A percentile compares a stretch with the other conserved stretches of the same genome.
These are phyloP conservation scores for Cordyceps sp. DNA, from an alignment of 2,329 filamentous ascomycete genomes.

Conservation along the genomic window DNA sequence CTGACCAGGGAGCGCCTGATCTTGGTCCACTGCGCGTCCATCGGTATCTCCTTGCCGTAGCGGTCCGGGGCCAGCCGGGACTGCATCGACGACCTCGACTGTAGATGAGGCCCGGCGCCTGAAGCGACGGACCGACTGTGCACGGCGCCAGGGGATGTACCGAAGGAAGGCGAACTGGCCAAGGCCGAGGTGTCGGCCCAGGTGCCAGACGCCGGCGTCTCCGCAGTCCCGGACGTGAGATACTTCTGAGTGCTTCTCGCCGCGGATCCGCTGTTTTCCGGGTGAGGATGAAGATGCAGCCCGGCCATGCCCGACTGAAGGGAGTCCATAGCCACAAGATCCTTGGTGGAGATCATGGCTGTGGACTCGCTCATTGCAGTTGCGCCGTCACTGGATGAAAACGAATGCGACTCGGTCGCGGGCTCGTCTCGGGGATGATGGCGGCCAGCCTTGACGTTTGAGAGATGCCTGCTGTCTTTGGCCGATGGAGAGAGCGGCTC, in stretches of 20 bases:
- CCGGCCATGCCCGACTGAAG: conserved; percentile 23
- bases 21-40: conserved; percentile 42
- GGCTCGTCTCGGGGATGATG: too few species aligned
- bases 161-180: conserved; percentile 13
- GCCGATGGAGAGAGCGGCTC: conserved; percentile 11
- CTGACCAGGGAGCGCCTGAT: conserved; percentile 38
- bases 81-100: conserved; percentile 12
- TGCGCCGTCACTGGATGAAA: neutral
- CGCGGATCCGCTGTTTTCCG: conserved; percentile 20
- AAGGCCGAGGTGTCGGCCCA: conserved; percentile 16
- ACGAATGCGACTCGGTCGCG: neutral
- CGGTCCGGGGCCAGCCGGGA: conserved; percentile 36
- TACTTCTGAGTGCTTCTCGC: conserved; percentile 15
- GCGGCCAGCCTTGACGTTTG: too few species aligned
- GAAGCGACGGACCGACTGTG: conserved; percentile 15
- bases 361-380: conserved; percentile 13
- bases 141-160: conserved; percentile 22
- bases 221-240: conserved; percentile 16
- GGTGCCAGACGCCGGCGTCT: conserved; percentile 7
- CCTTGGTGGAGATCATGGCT: conserved; percentile 35
- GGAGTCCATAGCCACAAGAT: conserved; percentile 31
- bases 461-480: conserved; percentile 24
- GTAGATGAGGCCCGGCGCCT: conserved; percentile 10
- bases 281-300: conserved; percentile 20
- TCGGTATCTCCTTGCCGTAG: conserved; percentile 35